phyloP scores from a whole-genome alignment of 371 early-diverging fungal genomes.

The Apophysomyces sp. region DNA sequence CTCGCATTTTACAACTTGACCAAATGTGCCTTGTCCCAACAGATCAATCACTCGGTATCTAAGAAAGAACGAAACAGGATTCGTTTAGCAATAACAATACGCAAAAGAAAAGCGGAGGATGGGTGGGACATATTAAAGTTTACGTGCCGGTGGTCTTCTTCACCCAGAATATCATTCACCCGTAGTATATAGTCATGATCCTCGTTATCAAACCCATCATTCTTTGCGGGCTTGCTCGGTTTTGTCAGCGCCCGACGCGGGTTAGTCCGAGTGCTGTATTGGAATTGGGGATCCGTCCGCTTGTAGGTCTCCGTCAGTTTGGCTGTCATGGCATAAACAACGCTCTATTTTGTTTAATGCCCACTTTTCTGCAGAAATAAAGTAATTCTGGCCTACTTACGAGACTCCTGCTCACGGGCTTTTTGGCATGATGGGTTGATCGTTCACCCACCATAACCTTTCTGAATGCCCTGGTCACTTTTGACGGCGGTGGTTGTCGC shows the following conservation, averaged over 20 bases:
- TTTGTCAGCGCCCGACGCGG: constrained; percentile 13
- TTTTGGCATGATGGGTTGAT: neutral
- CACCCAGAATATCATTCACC: constrained; percentile 91
- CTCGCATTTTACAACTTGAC: constrained; percentile 96
- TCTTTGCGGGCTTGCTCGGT: constrained; percentile 78
- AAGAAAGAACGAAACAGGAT: no score
- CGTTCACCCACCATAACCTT: neutral
- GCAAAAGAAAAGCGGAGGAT: no score
- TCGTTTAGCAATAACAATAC: no score
- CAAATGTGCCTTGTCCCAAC: constrained; percentile 98
- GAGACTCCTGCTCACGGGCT: neutral
- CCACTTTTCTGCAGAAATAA: neutral
- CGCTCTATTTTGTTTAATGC: neutral
- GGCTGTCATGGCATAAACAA: constrained; percentile 6
- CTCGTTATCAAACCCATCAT: constrained; percentile 93
- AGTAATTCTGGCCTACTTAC: neutral
- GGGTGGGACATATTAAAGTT: no score
- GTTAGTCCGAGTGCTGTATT: neutral
- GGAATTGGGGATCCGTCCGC: constrained; percentile 10
- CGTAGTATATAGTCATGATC: constrained; percentile 93
- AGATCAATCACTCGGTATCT: constrained; percentile 88
- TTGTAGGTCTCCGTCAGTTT: constrained; percentile 7
- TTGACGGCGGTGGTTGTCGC: neutral
- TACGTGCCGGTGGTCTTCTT: constrained; percentile 71
- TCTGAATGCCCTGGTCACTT: neutral